Conservation (phyloP, 2,329 filamentous ascomycete genomes). For the Thelonectria olida region DNA sequence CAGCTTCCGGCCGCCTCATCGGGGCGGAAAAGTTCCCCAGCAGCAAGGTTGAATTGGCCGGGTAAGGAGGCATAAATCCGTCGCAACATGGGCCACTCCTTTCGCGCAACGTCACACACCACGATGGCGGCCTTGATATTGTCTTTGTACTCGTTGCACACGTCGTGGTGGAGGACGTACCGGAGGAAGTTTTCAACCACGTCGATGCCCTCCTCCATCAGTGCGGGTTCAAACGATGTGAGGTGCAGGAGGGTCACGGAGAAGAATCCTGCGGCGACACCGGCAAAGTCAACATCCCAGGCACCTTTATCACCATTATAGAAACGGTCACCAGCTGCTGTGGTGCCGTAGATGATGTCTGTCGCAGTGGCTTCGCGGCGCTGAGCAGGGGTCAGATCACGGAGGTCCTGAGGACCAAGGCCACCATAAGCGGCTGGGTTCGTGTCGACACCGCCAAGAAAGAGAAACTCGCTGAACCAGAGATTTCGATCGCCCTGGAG, state of each 20-base stretch:
- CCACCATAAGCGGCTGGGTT: constrained; percentile 66
- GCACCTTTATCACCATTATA: constrained; percentile 62
- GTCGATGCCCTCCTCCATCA: constrained; percentile 67
- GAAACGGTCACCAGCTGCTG: constrained; percentile 54
- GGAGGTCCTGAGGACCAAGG: constrained; percentile 63
- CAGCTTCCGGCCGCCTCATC: constrained; percentile 39
- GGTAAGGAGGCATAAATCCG: constrained; percentile 67
- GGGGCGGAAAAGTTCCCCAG: constrained; percentile 71
- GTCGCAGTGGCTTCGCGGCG: constrained; percentile 71
- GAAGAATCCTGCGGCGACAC: constrained; percentile 81
- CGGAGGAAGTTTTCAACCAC: constrained; percentile 88
- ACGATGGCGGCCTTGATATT: constrained; percentile 73
- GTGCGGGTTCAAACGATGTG: constrained; percentile 62
- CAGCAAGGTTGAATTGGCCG: constrained; percentile 82
- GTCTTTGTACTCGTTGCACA: constrained; percentile 80
- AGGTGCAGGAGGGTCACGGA: constrained; percentile 65
- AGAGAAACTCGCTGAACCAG: constrained; percentile 82
- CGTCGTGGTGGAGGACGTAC: constrained; percentile 85
- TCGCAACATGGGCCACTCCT: constrained; percentile 71
- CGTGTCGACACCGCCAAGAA: constrained; percentile 81
- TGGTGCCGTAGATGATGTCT: constrained; percentile 63
- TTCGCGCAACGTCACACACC: constrained; percentile 72
- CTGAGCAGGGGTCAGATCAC: constrained; percentile 66
- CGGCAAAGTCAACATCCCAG: constrained; percentile 84
- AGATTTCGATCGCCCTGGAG: constrained; percentile 69